Conservation (phyloP, 495 filamentous ascomycete genomes). For the Neurospora pannonica region DNA sequence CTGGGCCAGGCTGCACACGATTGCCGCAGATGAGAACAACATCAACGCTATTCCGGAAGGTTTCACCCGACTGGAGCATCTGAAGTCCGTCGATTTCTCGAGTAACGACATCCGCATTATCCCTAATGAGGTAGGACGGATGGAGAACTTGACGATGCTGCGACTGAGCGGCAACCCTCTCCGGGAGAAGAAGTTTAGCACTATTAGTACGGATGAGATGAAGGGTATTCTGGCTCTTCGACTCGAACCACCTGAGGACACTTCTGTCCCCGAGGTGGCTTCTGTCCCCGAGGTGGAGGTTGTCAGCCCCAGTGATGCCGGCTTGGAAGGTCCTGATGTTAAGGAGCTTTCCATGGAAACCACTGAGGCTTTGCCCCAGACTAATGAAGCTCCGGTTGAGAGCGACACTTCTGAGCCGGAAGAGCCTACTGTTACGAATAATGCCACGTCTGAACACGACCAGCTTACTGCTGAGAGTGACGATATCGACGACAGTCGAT, state of each 20-base stretch:
- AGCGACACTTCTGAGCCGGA: neutral
- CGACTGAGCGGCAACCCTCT: slow-evolving; percentile 79
- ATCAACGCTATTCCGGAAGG: slow-evolving; percentile 65
- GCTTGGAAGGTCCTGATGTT: neutral
- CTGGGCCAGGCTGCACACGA: slow-evolving; percentile 62
- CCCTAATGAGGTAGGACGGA: slow-evolving; percentile 67
- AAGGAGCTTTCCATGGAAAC: neutral
- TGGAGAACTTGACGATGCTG: slow-evolving; percentile 66
- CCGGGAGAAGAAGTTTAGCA: slow-evolving; percentile 73
- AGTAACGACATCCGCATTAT: slow-evolving; percentile 70
- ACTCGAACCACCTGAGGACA: slow-evolving; percentile 45
- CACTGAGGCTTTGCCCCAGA: neutral
- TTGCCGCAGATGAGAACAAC: slow-evolving; percentile 73
- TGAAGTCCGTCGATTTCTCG: slow-evolving; percentile 71
- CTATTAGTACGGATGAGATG: slow-evolving; percentile 69
- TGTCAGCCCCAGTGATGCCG: neutral
- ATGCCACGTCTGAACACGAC: neutral
- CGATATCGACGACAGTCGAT: slow-evolving; percentile 32
- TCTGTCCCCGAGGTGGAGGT: neutral
- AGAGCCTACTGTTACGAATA: neutral
- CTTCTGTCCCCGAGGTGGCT: slow-evolving; percentile 5
- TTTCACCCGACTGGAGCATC: slow-evolving; percentile 51
- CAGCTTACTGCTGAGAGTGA: slow-evolving; percentile 11
- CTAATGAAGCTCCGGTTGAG: neutral
- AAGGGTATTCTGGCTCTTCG: slow-evolving; percentile 66